A percentile compares a stretch with the other conserved stretches of the same genome.
Evolutionary conservation across 306 rosid species (phyloP).

Genomic region (Prinsepia uniflora): DNA sequence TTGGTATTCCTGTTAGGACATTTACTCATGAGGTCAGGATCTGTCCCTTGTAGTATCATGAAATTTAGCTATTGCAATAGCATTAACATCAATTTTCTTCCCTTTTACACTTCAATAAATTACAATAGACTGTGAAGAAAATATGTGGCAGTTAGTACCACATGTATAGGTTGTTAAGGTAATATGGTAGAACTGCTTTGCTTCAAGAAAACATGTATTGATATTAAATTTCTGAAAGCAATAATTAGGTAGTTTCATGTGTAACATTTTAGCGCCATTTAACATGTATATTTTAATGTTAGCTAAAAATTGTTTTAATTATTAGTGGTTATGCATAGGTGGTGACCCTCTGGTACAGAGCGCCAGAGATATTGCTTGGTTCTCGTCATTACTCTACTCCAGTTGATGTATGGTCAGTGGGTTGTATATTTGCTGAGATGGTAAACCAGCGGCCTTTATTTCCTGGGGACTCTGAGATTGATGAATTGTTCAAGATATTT

Average conservation of each 20-base stretch:
- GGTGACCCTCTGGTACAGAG: conserved; percentile 98
- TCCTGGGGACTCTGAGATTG: conserved; percentile 99
- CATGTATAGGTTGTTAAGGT: not conserved
- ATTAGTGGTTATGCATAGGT: conserved; percentile 48
- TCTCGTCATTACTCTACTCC: conserved; percentile 98
- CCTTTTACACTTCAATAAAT: not conserved
- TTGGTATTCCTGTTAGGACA: conserved; percentile 98
- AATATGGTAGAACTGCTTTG: not conserved
- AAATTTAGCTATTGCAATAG: not conserved
- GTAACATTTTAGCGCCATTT: not conserved
- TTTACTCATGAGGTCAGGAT: conserved; percentile 85
- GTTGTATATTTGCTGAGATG: conserved; percentile 99
- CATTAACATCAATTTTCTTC: not conserved
- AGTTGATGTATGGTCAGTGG: conserved; percentile 98
- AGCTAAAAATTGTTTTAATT: not conserved
- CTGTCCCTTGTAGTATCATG: not conserved
- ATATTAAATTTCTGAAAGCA: not conserved
- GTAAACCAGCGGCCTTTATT: conserved; percentile 83
- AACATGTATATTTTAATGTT: not conserved
- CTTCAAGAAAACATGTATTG: not conserved
- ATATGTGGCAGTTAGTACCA: conserved; percentile 4
- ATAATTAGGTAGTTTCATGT: not conserved
- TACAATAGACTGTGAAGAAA: not conserved
- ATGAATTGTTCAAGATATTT: conserved; percentile 93
- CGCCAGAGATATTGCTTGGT: conserved; percentile 98